Base-by-base conservation (phyloP, 139 green algal species). In the Nannochloris sp. region DNA sequence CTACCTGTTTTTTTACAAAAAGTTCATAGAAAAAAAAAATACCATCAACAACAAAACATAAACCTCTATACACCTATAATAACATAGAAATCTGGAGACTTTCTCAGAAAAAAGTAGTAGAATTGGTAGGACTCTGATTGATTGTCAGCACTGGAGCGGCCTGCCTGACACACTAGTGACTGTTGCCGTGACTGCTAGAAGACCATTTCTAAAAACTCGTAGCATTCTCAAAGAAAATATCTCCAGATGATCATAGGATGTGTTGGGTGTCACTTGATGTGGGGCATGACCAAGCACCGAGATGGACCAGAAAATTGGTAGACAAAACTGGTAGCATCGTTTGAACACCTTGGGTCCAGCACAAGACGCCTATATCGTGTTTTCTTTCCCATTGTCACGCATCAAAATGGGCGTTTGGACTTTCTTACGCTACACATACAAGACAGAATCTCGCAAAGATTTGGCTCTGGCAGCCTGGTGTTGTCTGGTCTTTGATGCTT, bases 401-500 rank as follows among this genome's bases (percentile, higher is more conserved):
- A 50, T 50, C 15, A 50, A 18, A 50, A 3, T 50, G 44, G 14
- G 16, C 44, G 16, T 50, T 50, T 50, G 15, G 44, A 18, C 16
- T 50, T 50, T 18, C 15, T n/a, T 50, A 50, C 44, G 14, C 16
- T n/a, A 50, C 44, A 50, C 44, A 50, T 50, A 50, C 44, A 18
- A 50, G 15, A 50, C 16, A 50, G 44, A 50, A 50, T 50, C 44
- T 50, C 16, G 14, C 44, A n/a, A 23, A 50, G 44, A 18, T 50
- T 50, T 50, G 14, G 14, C 16, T n/a, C 16, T n/a, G 44, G 44
- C 44, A 23, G 44, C 44, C 16, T 50, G 44, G 44, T n/a, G 44
- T 50, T 50, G 44, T 50, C 44, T 50, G 44, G 44, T n/a, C 44
- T 50, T 50, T 18, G 44, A 50, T 50, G 44, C 44, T 50, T 50